Evolutionary conservation across 192 early-diverging fungal species (phyloP), one percentile per base, ranked within the genome.

Genomic region (Lobosporangium transversale): DNA sequence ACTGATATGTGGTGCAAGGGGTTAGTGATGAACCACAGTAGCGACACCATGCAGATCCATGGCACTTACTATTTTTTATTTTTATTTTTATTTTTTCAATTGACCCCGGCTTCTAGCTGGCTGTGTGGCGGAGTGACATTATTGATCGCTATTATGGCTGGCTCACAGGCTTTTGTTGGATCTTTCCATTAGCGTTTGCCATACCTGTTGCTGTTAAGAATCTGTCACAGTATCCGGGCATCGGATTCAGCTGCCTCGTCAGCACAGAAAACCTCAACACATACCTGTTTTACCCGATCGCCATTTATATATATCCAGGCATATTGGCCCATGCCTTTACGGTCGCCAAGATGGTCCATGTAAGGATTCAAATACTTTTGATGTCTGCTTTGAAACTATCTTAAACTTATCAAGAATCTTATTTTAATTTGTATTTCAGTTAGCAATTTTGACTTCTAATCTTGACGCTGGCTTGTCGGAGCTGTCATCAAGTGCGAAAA

Each of bases 201-300:
- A 76, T 76, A 36, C 64, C 73, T 18, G 48, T 76, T 21, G 73
- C 73, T 5, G 73, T 29, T 54, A 59, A 51, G 31, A 66, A 61
- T 29, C 18, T 62, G 15, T 66, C 73, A 4, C 52, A 67, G 37
- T 76, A 62, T 27, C 64, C 73, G 0, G 73, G 73, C 6, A 57
- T 76, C n/a, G 73, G 73, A 12, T 67, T 66, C 58, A 76, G 64
- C 53, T 76, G 73, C 45, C 56, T 76, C 14, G 64, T 67, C 31
- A 51, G 64, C 32, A 67, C 26, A 2, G 30, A 50, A 4, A 40
- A 67, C 40, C 45, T 76, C 29, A 76, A 76, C 48, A 62, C 59
- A 10, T 76, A 60, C 40, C 73, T 76, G 21, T 76, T 76, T 21
- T 76, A 76, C 18, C 73, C 73, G 4, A 29, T 59, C 7, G 73